Percentiles rank a stretch among this genome's conserved stretches.
These are phyloP conservation scores for Pholiota microspora DNA, from an alignment of 768 basidiomycete genomes.

Conservation along the genomic window DNA sequence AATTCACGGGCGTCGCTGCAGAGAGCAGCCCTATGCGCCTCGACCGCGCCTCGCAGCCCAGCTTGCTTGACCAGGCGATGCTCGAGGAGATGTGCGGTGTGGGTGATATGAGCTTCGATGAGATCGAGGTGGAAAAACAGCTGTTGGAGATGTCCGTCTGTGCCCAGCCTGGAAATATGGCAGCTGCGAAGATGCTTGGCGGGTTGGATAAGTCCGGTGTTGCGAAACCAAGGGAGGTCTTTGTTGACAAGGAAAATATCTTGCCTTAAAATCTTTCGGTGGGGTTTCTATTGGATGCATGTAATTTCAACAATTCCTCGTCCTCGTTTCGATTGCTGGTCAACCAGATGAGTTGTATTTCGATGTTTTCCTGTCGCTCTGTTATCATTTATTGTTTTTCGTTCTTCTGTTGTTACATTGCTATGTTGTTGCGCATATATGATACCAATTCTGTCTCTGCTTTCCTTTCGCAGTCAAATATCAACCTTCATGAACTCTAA, in stretches of 20 bases:
- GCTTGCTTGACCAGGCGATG: constrained; percentile 56
- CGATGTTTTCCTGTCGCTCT: not conserved
- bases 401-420: constrained; percentile 3
- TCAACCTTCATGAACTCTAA: not conserved
- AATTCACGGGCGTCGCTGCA: constrained; percentile 19
- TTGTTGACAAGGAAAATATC: constrained; percentile 54
- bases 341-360: not conserved
- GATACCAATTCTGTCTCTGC: not conserved
- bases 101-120: constrained; percentile 55
- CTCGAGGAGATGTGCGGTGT: constrained; percentile 47
- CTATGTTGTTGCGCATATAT: constrained; percentile 6
- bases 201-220: constrained; percentile 17
- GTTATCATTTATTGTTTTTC: constrained; percentile 1
- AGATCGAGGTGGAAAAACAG: constrained; percentile 32
- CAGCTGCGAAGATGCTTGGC: constrained; percentile 14
- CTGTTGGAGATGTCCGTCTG: constrained; percentile 19
- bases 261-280: constrained; percentile 13
- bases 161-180: constrained; percentile 17
- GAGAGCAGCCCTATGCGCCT: constrained; percentile 53
- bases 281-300: not conserved
- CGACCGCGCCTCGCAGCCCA: constrained; percentile 40
- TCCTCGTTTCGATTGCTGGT: constrained; percentile 7
- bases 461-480: not conserved
- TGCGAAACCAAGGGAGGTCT: constrained; percentile 33
- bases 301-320: not conserved